Percentiles rank a stretch among this genome's conserved stretches.
These are phyloP conservation scores for Aureobasidium sp. DNA, from an alignment of 2,329 filamentous ascomycete species.

Conservation along the genomic window DNA sequence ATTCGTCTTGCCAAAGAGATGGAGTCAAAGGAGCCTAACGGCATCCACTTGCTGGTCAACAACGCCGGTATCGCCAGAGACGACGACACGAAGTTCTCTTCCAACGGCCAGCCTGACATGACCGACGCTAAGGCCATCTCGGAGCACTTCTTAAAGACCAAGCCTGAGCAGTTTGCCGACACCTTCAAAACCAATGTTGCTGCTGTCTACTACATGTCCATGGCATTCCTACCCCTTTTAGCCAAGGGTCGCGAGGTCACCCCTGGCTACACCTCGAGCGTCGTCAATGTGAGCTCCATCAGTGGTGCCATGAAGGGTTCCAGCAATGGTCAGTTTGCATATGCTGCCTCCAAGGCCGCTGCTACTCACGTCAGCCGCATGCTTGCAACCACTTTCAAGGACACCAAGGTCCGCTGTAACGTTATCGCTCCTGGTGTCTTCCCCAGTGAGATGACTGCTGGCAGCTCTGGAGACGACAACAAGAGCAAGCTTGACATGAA, in stretches of 20 bases:
- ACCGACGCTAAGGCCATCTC: slow-evolving; percentile 41
- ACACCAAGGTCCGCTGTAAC: slow-evolving; percentile 38
- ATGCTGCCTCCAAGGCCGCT: slow-evolving; percentile 45
- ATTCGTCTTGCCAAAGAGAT: slow-evolving; percentile 36
- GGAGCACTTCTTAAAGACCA: slow-evolving; percentile 44
- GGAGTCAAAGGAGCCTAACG: slow-evolving; percentile 41
- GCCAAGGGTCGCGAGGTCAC: slow-evolving; percentile 41
- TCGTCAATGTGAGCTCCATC: slow-evolving; percentile 50
- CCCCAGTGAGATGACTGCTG: slow-evolving; percentile 43
- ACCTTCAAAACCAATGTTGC: slow-evolving; percentile 48
- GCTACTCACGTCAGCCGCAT: slow-evolving; percentile 40
- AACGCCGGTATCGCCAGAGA: slow-evolving; percentile 49
- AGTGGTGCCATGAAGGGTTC: slow-evolving; percentile 46
- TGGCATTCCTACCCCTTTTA: slow-evolving; percentile 48
- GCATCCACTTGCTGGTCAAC: slow-evolving; percentile 49
- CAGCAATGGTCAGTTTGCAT: slow-evolving; percentile 46
- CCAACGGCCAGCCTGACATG: slow-evolving; percentile 43
- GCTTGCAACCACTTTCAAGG: slow-evolving; percentile 39
- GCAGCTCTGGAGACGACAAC: slow-evolving; percentile 39
- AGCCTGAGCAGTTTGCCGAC: slow-evolving; percentile 41
- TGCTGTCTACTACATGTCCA: slow-evolving; percentile 46
- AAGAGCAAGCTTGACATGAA: slow-evolving; percentile 38
- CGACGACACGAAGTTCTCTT: slow-evolving; percentile 43
- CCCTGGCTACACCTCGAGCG: slow-evolving; percentile 41
- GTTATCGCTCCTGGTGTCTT: slow-evolving; percentile 40